Evolutionary conservation across 176 grass and related monocot species (phyloP).

Genomic region (Carex myosuroides): DNA sequence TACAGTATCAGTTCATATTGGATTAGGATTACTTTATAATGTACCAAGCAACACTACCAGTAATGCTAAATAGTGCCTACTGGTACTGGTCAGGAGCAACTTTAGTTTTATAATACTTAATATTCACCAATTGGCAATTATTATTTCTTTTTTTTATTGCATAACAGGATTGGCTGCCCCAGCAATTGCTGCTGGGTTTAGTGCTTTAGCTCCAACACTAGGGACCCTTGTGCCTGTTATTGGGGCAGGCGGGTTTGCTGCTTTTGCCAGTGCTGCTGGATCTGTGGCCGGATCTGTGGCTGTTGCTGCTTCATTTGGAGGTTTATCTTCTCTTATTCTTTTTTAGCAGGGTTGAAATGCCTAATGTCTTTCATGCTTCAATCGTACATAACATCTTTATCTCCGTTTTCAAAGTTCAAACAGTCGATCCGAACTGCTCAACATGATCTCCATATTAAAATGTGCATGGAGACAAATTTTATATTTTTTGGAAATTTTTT

Average conservation of each 20-base stretch:
- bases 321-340: conserved; percentile 29
- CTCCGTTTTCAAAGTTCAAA: no score
- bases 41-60: not conserved
- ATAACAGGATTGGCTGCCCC: conserved; percentile 84
- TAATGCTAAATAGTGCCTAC: not conserved
- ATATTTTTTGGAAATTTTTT: no score
- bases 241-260: conserved; percentile 93
- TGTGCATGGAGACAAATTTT: no score
- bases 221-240: conserved; percentile 73
- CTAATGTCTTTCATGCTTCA: no score
- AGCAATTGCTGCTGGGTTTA: conserved; percentile 90
- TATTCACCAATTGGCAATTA: not conserved
- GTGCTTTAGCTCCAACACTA: conserved; percentile 77
- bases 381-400: no score
- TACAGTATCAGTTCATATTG: not conserved
- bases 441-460: no score
- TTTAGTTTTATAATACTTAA: not conserved
- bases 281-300: conserved; percentile 79
- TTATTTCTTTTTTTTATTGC: not conserved
- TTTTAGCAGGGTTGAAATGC: no score
- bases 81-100: not conserved
- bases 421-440: no score
- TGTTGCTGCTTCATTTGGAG: conserved; percentile 97
- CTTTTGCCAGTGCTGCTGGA: conserved; percentile 81
- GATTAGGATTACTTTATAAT: not conserved